These are phyloP conservation scores for Zanthoxylum bungeanum DNA, from an alignment of 345 rosid species.

Conservation along the genomic window DNA sequence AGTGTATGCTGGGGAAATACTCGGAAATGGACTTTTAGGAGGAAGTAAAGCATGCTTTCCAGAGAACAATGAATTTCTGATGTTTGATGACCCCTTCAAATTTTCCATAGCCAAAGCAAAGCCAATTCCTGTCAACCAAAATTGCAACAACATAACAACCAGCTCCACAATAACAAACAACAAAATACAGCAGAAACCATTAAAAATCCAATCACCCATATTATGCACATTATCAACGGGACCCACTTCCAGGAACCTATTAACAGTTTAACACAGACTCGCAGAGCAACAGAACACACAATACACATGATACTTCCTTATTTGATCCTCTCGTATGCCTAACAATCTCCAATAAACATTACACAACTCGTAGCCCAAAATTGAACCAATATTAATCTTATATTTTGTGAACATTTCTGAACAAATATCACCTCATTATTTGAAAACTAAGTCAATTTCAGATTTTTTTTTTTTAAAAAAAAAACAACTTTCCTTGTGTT, in stretches of 20 bases:
- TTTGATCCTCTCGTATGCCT: neutral
- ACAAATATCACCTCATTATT: no score
- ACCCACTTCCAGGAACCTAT: neutral
- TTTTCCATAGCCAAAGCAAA: constrained; percentile 51
- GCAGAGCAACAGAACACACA: neutral
- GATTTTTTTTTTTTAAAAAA: no score
- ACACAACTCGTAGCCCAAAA: neutral
- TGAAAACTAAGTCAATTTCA: neutral
- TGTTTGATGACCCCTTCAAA: constrained; percentile 73
- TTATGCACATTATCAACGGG: no score
- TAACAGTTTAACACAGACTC: neutral
- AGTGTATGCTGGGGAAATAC: constrained; percentile 53
- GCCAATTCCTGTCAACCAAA: constrained; percentile 38
- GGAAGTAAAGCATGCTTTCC: constrained; percentile 88
- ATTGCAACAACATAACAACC: neutral
- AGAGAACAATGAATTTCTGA: constrained; percentile 60
- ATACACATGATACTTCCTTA: neutral
- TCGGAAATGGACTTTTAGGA: constrained; percentile 89
- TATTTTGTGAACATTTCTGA: no score
- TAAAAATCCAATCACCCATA: neutral
- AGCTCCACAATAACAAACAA: neutral
- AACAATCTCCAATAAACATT: neutral
- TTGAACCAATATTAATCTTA: neutral
- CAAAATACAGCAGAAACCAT: neutral
- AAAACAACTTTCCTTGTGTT: neutral